phyloP scores from a whole-genome alignment of 129 eudicot genomes.

The Saposhnikovia divaricata region DNA sequence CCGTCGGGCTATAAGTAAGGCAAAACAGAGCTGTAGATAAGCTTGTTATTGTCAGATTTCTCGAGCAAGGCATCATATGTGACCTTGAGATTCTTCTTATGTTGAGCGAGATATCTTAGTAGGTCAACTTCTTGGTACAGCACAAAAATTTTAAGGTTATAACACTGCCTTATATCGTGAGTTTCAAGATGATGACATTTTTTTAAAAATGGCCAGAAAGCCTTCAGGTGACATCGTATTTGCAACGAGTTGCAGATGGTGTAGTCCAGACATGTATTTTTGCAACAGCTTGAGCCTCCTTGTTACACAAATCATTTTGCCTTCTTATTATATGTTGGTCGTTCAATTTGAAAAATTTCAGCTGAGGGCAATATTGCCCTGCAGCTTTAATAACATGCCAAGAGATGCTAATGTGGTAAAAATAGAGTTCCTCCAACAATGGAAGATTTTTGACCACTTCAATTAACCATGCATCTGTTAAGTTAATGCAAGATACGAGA shows the following conservation, averaged over 20 bases:
- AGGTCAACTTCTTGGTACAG: constrained; percentile 8
- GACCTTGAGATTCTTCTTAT: constrained; percentile 31
- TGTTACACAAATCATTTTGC: constrained; percentile 25
- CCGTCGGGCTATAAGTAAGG: too few species aligned
- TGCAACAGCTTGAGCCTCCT: constrained; percentile 51
- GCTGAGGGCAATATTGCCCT: constrained; percentile 34
- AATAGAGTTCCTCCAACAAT: constrained; percentile 47
- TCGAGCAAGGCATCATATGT: constrained; percentile 22
- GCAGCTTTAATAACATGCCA: constrained; percentile 25
- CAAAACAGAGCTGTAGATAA: too few species aligned
- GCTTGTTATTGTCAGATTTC: too few species aligned
- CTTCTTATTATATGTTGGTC: background rate
- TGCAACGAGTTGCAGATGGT: constrained; percentile 51
- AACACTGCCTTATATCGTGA: constrained; percentile 64
- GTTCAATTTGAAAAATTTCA: constrained; percentile 45
- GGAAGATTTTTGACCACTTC: constrained; percentile 34
- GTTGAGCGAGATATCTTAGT: constrained; percentile 36
- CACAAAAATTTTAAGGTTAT: constrained; percentile 14
- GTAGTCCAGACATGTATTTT: constrained; percentile 47
- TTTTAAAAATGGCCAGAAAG: constrained; percentile 43
- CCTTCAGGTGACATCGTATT: constrained; percentile 57
- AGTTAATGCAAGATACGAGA: constrained; percentile 23
- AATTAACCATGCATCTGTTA: constrained; percentile 21
- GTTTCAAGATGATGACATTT: constrained; percentile 52
- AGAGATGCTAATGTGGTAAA: constrained; percentile 17